phyloP scores from a whole-genome alignment of 2,329 filamentous ascomycete species.

The Scedosporium aurantiacum region DNA sequence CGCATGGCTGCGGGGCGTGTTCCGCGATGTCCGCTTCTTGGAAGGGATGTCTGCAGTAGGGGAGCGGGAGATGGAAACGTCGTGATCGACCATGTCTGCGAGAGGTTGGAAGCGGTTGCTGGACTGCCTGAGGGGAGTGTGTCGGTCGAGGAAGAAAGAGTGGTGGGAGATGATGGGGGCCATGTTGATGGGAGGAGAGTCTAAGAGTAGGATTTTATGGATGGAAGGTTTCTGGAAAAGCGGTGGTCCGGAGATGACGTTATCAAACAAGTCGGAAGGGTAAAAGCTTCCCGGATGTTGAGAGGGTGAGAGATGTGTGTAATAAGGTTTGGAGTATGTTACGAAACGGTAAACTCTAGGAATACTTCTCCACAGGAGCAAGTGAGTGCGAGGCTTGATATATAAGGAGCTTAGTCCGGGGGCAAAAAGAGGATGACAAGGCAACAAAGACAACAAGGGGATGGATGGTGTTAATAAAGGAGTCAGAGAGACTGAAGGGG shows the following conservation, averaged over 20 bases:
- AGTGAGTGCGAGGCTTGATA: background rate
- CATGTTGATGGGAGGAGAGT: background rate
- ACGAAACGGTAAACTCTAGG: background rate
- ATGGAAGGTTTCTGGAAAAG: background rate
- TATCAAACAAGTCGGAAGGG: background rate
- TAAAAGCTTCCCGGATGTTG: background rate
- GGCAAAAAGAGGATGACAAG: background rate
- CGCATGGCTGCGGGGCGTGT: background rate
- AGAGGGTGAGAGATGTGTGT: background rate
- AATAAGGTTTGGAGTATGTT: background rate
- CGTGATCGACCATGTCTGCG: constrained; percentile 1
- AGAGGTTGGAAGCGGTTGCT: constrained; percentile 3
- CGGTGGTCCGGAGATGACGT: background rate
- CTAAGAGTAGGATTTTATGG: background rate
- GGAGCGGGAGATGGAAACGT: background rate
- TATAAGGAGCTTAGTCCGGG: background rate
- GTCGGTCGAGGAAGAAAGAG: background rate
- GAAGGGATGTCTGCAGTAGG: background rate
- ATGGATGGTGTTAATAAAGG: background rate
- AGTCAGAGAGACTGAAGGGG: background rate
- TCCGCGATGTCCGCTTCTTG: background rate
- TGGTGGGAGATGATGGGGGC: background rate
- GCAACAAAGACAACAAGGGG: background rate
- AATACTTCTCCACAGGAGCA: background rate
- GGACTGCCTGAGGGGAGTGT: background rate